A percentile compares a stretch with the other conserved stretches of the same genome.
Conservation (phyloP, 495 filamentous ascomycete genomes). For the Peziza echinospora region DNA sequence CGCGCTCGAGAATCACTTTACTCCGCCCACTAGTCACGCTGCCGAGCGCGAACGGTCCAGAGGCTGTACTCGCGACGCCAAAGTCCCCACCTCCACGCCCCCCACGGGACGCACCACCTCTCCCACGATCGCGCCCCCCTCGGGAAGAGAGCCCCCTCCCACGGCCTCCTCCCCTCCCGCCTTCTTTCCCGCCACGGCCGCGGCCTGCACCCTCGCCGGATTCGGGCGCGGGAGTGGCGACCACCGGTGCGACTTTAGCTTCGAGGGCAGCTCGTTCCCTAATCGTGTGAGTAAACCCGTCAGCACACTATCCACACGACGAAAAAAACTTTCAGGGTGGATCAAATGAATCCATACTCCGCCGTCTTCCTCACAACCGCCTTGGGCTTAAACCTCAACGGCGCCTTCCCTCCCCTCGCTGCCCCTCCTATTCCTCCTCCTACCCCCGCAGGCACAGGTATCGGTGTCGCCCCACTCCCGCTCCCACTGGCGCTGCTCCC, state of each 20-base stretch:
- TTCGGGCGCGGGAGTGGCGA: conserved; percentile 1
- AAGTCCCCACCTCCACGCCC: conserved; percentile 3
- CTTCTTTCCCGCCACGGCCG: no score
- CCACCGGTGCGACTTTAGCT: conserved; percentile 7
- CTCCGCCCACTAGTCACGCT: conserved; percentile 7
- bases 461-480: background rate
- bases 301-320: background rate
- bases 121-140: conserved; percentile 1
- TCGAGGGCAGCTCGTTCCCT: conserved; percentile 16
- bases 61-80: conserved; percentile 1
- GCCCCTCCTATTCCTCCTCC: background rate
- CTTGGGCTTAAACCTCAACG: conserved; percentile 16
- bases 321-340: no score
- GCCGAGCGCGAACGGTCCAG: conserved; percentile 14
- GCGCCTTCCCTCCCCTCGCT: background rate
- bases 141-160: conserved; percentile 1
- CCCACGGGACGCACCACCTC: conserved; percentile 9
- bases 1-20: conserved; percentile 11
- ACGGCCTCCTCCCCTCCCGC: conserved; percentile 1
- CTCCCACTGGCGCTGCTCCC: background rate
- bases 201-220: no score
- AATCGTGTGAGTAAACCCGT: background rate
- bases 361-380: conserved; percentile 8
- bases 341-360: conserved; percentile 9
- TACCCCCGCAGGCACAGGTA: no score